Base-by-base conservation (phyloP, 1,284 basidiomycete species). In the Wolfiporia cocos region DNA sequence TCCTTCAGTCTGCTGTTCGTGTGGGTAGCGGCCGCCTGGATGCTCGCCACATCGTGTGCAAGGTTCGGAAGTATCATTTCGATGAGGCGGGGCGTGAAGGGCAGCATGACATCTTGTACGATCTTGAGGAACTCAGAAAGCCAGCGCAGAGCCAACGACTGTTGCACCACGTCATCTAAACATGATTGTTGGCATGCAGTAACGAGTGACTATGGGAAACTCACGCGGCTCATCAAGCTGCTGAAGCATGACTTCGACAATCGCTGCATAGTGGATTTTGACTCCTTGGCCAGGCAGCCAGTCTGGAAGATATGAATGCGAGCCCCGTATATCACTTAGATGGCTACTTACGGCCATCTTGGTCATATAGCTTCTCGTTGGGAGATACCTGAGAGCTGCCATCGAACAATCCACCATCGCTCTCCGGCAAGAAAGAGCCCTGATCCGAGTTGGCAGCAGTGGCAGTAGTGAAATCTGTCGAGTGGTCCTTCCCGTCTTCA, bases 211-310 rank as follows among this genome's bases (percentile, higher is more conserved):
- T 40, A 34, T 17, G 22, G 19, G 33, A 11, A 10, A 46, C 87
- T 62, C 50, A 94, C 92, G 90, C 54, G 91, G 85, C 49, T 76
- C 79, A 38, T 88, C 81, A 21, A 98, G 69, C 57, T 97, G 92
- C 49, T 83, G 78, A n/a, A 99, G 82, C 29, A 99, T 69, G 49
- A 96, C 98, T 55, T 98, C 92, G 43, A 98, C 81, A 44, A 99
- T 92, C 7, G 92, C 84, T 4, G 83, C 79, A 61, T 95, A 92
- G 62, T 98, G 86, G 46, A 99, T 86, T 46, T 77, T 77, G 5
- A 99, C 92, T 2, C 89, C 92, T 68, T 96, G 92, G 3, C 94
- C 94, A 20, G 92, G 92, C 29, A 91, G 70, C 91, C 92, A 98
- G 34, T 80, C 87, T 75, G 57, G 55, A 19, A n/a, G n/a, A n/a